Base-by-base conservation (phyloP, 345 rosid species). In the Aquilaria sinensis region DNA sequence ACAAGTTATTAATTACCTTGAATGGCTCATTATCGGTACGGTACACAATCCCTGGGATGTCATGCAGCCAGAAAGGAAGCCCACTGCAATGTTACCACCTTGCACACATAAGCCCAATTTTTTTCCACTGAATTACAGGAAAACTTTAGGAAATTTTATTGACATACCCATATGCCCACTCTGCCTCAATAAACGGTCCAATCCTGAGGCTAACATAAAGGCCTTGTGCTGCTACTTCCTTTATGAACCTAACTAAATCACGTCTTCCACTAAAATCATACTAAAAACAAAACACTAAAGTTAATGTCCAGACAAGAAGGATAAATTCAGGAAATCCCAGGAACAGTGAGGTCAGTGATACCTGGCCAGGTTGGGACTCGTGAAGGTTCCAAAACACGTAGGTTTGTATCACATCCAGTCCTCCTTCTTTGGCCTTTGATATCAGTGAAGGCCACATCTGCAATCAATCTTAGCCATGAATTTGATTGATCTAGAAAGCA, bases 351-450 rank as follows among this genome's bases (percentile, higher is more conserved):
- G 57, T 30, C 11, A 56, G 70, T 3, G 79, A 77, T 43, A 94
- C 99, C 90, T 88, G 85, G 43, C 90, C 89, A 6, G 76, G 84
- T 58, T 64, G 78, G 8, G 96, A 95, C 68, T 94, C 96, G 51
- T 94, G 99, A 41, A 83, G 82, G 72, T 88, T 91, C 97, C 97
- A 91, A 13, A 91, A 91, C 58, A 91, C 96, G 12, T 91, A 91
- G 12, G 96, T 91, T 3, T 91, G 83, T 52, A 91, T 81, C 37
- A 85, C 96, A 74, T 90, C 97, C 33, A 90, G 61, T 2, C 96
- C 97, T 75, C 97, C 97, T 2, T 74, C 82, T 75, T 85, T 90
- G 4, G 96, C 96, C 71, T 78, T 85, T 37, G 75, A 69, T 64
- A 91, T 79, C 69, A 91, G 77, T 65, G 76, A 76, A 56, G 86